Evolutionary conservation across 768 basidiomycete genomes (phyloP).

Genomic region (Clathrus columnatus): DNA sequence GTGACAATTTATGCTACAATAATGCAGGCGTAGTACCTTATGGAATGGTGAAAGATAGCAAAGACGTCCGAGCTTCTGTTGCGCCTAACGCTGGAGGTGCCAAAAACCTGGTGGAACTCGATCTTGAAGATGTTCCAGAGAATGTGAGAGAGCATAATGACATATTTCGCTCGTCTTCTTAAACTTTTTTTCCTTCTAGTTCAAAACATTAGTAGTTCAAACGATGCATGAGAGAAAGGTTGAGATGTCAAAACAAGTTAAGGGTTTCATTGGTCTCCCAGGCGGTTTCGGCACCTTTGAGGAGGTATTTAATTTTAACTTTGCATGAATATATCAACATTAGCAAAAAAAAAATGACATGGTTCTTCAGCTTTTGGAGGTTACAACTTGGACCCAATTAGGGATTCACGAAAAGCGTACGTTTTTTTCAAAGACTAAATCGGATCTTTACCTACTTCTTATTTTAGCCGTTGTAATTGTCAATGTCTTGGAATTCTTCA

Average conservation of each 20-base stretch:
- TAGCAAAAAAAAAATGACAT: slow-evolving; percentile 5
- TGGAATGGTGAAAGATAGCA: slow-evolving; percentile 62
- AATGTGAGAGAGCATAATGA: slow-evolving; percentile 15
- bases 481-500: slow-evolving; percentile 80
- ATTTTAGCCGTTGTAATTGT: slow-evolving; percentile 67
- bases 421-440: slow-evolving; percentile 15
- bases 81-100: background rate
- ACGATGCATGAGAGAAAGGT: slow-evolving; percentile 88
- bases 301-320: slow-evolving; percentile 44
- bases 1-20: background rate
- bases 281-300: slow-evolving; percentile 96
- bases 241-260: slow-evolving; percentile 75
- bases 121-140: slow-evolving; percentile 14
- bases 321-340: background rate
- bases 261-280: slow-evolving; percentile 82
- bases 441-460: background rate
- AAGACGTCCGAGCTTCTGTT: slow-evolving; percentile 9
- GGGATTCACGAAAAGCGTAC: slow-evolving; percentile 79
- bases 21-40: slow-evolving; percentile 63
- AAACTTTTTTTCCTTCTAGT: background rate
- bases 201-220: slow-evolving; percentile 44
- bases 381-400: slow-evolving; percentile 90
- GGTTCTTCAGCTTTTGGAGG: slow-evolving; percentile 64
- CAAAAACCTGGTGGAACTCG: background rate
- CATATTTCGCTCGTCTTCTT: background rate